phyloP scores from a whole-genome alignment of 2,329 filamentous ascomycete genomes.

The Trichophyton rubrum region DNA sequence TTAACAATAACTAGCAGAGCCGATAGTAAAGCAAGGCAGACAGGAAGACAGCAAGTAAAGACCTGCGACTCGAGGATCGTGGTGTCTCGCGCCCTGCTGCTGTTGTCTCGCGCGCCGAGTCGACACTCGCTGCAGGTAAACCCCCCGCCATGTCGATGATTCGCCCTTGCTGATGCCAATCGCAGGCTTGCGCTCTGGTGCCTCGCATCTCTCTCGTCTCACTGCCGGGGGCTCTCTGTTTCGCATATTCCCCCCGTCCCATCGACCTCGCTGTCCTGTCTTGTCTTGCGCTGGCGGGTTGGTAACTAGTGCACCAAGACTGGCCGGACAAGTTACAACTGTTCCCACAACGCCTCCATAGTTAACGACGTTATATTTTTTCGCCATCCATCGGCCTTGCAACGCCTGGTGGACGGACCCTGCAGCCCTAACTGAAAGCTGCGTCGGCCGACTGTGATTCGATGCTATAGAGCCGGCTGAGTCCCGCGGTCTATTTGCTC shows the following conservation, averaged over 20 bases:
- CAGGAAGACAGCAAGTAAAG: background rate
- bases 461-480: background rate
- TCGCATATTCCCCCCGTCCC: no score
- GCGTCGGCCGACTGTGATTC: background rate
- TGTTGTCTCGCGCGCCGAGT: background rate
- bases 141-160: background rate
- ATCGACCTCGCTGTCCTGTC: no score
- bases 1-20: no score
- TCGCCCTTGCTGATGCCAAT: background rate
- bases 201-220: background rate
- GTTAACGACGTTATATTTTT: no score
- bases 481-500: background rate
- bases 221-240: background rate
- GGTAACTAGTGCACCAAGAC: no score
- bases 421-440: conserved; percentile 4
- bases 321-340: no score
- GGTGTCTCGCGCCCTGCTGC: background rate
- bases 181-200: background rate
- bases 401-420: background rate
- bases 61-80: background rate
- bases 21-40: no score
- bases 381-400: no score
- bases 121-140: background rate
- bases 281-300: no score
- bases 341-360: no score